Percentiles rank a stretch among this genome's conserved stretches.
phyloP scores from a whole-genome alignment of 352 stramenopile genomes.

The Blastocystis hominis region DNA sequence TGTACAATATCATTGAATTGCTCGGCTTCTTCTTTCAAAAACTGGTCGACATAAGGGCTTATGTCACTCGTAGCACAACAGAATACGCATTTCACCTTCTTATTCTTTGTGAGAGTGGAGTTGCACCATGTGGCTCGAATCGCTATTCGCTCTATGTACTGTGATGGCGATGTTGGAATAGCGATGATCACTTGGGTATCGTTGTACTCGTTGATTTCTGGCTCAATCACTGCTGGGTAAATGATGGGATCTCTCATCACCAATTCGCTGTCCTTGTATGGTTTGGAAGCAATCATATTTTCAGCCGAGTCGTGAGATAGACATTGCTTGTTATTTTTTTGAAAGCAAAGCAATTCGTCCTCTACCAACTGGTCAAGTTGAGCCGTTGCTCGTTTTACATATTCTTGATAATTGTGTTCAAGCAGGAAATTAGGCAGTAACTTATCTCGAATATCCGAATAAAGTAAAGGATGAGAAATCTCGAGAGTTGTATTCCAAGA shows the following conservation, averaged over 20 bases:
- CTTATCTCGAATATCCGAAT: neutral
- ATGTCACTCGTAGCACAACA: neutral
- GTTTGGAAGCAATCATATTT: neutral
- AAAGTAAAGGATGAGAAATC: neutral
- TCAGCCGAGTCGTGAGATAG: neutral
- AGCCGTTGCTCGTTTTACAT: neutral
- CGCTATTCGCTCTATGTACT: neutral
- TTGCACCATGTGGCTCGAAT: slow-evolving; percentile 1
- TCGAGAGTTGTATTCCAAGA: neutral
- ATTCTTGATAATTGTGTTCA: neutral
- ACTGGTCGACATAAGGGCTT: neutral
- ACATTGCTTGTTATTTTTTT: neutral
- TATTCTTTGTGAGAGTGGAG: neutral
- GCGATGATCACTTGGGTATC: neutral
- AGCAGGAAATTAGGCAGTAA: neutral
- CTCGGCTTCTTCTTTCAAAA: neutral
- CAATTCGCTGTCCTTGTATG: neutral
- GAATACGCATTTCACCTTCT: neutral
- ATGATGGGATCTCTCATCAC: neutral
- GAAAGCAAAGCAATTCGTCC: neutral
- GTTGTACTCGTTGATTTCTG: neutral
- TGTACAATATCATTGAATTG: slow-evolving; percentile 16
- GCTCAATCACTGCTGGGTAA: neutral
- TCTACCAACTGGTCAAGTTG: neutral
- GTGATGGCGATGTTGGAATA: neutral